Evolutionary conservation across 140 eudicot genomes (phyloP).

Genomic region (Bidens hawaiensis): DNA sequence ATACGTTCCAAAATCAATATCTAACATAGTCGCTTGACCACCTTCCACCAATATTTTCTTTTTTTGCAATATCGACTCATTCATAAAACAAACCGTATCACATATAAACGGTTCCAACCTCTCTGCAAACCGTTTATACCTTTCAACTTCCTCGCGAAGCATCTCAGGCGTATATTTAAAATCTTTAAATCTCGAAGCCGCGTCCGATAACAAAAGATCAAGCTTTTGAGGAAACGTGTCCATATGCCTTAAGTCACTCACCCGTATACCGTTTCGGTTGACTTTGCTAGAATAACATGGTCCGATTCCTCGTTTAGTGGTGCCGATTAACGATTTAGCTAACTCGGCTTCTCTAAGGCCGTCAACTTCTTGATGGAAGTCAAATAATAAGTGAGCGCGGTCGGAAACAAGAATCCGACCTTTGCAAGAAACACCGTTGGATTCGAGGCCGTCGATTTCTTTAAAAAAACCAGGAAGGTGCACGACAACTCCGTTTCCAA

Average conservation of each 20-base stretch:
- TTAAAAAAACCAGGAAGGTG: slow-evolving; percentile 82
- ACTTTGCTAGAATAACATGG: slow-evolving; percentile 94
- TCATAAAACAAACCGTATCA: slow-evolving; percentile 82
- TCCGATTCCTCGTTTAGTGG: slow-evolving; percentile 95
- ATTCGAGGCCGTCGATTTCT: slow-evolving; percentile 90
- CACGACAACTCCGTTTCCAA: slow-evolving; percentile 94
- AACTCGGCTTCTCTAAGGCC: slow-evolving; percentile 93
- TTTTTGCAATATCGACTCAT: slow-evolving; percentile 62
- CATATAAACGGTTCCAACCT: slow-evolving; percentile 84
- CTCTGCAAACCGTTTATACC: slow-evolving; percentile 77
- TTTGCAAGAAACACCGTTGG: slow-evolving; percentile 76
- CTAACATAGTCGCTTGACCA: slow-evolving; percentile 99
- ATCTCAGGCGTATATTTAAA: slow-evolving; percentile 64
- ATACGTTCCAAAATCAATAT: slow-evolving; percentile 95
- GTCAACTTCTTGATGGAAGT: slow-evolving; percentile 80
- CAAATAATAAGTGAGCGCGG: slow-evolving; percentile 89
- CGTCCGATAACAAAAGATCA: slow-evolving; percentile 74
- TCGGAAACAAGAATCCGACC: slow-evolving; percentile 89
- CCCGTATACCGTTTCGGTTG: slow-evolving; percentile 82
- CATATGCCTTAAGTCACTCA: slow-evolving; percentile 94
- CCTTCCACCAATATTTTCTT: slow-evolving; percentile 94
- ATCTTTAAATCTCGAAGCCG: slow-evolving; percentile 81
- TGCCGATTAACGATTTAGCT: slow-evolving; percentile 87
- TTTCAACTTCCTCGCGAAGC: slow-evolving; percentile 84
- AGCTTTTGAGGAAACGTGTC: slow-evolving; percentile 91